These are phyloP conservation scores for Diaporthe aspalathi DNA, from an alignment of 2,329 filamentous ascomycete genomes.

Conservation along the genomic window DNA sequence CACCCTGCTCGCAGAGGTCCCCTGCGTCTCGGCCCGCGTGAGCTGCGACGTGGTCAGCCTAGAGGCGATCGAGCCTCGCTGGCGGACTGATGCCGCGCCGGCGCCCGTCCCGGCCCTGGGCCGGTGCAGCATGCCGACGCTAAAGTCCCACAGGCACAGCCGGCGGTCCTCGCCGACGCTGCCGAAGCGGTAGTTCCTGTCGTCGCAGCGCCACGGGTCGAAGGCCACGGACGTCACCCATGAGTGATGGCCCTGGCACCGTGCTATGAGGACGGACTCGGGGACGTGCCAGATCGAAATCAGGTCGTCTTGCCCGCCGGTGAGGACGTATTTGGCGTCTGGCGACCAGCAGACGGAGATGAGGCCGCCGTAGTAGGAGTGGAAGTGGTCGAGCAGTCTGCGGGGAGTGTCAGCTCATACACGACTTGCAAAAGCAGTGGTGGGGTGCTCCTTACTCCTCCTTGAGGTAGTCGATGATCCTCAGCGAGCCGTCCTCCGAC, in stretches of 20 bases:
- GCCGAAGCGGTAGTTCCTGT: constrained; percentile 93
- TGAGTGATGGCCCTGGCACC: constrained; percentile 94
- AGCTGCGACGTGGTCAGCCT: constrained; percentile 57
- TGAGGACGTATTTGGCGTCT: constrained; percentile 94
- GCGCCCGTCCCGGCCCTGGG: constrained; percentile 68
- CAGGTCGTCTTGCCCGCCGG: constrained; percentile 94
- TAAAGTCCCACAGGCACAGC: constrained; percentile 96
- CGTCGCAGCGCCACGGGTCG: constrained; percentile 96
- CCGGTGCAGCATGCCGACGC: constrained; percentile 92
- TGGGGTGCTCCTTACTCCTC: constrained; percentile 74
- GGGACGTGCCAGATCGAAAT: constrained; percentile 95
- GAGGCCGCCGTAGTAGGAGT: constrained; percentile 92
- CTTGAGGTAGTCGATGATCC: constrained; percentile 90
- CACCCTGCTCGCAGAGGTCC: constrained; percentile 68
- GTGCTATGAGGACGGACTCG: constrained; percentile 85
- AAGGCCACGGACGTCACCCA: constrained; percentile 96
- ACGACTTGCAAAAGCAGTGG: not conserved
- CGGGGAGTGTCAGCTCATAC: constrained; percentile 24
- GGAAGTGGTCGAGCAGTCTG: constrained; percentile 87
- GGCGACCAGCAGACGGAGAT: constrained; percentile 97
- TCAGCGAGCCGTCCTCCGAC: constrained; percentile 88
- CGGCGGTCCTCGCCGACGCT: constrained; percentile 95
- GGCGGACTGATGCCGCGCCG: constrained; percentile 61
- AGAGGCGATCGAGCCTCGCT: constrained; percentile 66
- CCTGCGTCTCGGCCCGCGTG: constrained; percentile 71